phyloP scores from a whole-genome alignment of 345 rosid genomes.

The Adansonia digitata region DNA sequence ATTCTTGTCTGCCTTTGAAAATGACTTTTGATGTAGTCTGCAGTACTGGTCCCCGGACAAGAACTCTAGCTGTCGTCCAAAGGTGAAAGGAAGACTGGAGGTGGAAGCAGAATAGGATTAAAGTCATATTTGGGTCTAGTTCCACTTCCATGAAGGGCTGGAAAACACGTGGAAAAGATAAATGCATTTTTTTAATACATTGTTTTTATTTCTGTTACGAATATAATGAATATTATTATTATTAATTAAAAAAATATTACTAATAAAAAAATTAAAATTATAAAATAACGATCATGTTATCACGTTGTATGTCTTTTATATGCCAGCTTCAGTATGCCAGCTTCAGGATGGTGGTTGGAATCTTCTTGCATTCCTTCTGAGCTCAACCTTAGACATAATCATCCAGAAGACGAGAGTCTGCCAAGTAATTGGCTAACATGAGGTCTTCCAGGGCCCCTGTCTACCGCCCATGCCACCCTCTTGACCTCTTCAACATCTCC shows the following conservation, averaged over 20 bases:
- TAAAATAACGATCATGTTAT: too few species aligned
- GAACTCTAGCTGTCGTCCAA: not conserved
- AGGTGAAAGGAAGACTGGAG: not conserved
- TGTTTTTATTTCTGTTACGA: too few species aligned
- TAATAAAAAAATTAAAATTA: too few species aligned
- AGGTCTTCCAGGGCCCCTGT: not conserved
- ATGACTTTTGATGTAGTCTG: not conserved
- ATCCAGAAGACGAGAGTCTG: not conserved
- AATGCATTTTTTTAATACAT: too few species aligned
- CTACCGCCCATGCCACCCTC: not conserved
- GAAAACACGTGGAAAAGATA: not conserved
- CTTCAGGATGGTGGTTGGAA: not conserved
- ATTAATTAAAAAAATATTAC: too few species aligned
- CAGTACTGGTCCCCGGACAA: not conserved
- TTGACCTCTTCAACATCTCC: not conserved
- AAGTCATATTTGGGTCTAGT: not conserved
- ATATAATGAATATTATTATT: too few species aligned
- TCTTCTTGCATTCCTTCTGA: not conserved
- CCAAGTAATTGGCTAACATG: not conserved
- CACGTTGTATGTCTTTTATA: too few species aligned
- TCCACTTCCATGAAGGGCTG: not conserved
- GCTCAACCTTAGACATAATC: not conserved
- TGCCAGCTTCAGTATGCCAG: not conserved
- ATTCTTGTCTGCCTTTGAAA: slow-evolving; percentile 5
- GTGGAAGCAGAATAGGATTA: not conserved